Evolutionary conservation across 371 early-diverging fungal genomes (phyloP).

Genomic region (Apophysomyces ossiformis): DNA sequence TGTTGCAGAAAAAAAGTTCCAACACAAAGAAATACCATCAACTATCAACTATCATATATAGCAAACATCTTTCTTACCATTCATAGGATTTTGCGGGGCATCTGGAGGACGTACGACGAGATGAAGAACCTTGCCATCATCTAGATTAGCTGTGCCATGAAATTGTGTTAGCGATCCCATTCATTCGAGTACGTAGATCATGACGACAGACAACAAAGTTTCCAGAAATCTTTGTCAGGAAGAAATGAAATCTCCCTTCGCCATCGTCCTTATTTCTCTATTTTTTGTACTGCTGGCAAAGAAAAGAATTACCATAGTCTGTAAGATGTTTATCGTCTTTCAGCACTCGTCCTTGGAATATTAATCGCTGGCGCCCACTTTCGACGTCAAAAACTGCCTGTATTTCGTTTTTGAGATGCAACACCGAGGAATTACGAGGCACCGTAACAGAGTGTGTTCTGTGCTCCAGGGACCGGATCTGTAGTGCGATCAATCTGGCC

Average conservation of each 20-base stretch:
- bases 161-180: background rate
- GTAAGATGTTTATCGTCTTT: constrained; percentile 57
- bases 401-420: constrained; percentile 60
- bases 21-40: background rate
- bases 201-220: background rate
- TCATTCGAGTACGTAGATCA: constrained; percentile 3
- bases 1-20: background rate
- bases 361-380: constrained; percentile 59
- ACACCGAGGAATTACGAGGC: constrained; percentile 55
- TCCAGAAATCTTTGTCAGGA: background rate
- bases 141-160: constrained; percentile 45
- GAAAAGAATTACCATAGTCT: constrained; percentile 55
- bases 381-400: constrained; percentile 57
- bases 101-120: constrained; percentile 62
- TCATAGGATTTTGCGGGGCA: constrained; percentile 54
- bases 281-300: background rate
- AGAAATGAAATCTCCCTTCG: background rate
- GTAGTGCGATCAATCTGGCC: constrained; percentile 42
- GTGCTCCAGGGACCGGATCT: constrained; percentile 60
- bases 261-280: background rate
- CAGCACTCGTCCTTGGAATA: constrained; percentile 64
- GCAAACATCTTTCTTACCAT: constrained; percentile 44
- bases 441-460: constrained; percentile 58
- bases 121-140: constrained; percentile 64
- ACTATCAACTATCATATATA: background rate